Evolutionary conservation across 2,329 filamentous ascomycete genomes (phyloP), one percentile per base, ranked within the genome.

Genomic region (Exophiala dermatitidis): DNA sequence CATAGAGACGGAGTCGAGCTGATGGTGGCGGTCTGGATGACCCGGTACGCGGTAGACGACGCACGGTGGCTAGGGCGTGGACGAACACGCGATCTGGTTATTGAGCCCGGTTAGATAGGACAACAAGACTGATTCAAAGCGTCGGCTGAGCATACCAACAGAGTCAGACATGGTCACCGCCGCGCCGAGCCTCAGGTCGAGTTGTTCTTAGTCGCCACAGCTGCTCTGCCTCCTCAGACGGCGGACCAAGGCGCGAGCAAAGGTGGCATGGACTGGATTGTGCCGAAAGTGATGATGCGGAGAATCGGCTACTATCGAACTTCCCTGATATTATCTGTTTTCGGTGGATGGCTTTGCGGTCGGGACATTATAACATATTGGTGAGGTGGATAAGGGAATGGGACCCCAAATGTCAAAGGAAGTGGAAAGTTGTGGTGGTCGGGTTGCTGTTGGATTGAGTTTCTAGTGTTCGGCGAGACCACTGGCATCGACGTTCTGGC

Each of bases 51-150:
- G 88, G 88, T 64, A 98, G 94, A 73, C 94, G 94, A 73, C 96
- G 96, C 65, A 98, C 91, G 28, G 93, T 97, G 74, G 95, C 96
- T 71, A 98, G 86, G 61, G 93, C 93, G 81, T 98, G 91, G 70
- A 94, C 91, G 72, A 98, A 98, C 68, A 98, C 93, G 72, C 93
- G 86, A 75, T 98, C 93, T 97, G 59, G 19, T 19, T 32, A 26
- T n/a, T 12, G 26, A 30, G 28, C 12, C 26, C 29, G 30, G 48
- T 41, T 28, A 26, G 10, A 28, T 48, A 32, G 46, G 53, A 50
- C 40, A 37, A 38, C 19, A 33, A 12, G 8, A 10, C 7, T n/a
- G 10, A 19, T 19, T 6, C 19, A 31, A 26, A 28, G 37, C 19
- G 29, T n/a, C 30, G 47, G 42, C 34, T 45, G 38, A 41, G n/a